Evolutionary conservation across 768 basidiomycete species (phyloP).

Genomic region (Boletus pseudo-olivaceus): DNA sequence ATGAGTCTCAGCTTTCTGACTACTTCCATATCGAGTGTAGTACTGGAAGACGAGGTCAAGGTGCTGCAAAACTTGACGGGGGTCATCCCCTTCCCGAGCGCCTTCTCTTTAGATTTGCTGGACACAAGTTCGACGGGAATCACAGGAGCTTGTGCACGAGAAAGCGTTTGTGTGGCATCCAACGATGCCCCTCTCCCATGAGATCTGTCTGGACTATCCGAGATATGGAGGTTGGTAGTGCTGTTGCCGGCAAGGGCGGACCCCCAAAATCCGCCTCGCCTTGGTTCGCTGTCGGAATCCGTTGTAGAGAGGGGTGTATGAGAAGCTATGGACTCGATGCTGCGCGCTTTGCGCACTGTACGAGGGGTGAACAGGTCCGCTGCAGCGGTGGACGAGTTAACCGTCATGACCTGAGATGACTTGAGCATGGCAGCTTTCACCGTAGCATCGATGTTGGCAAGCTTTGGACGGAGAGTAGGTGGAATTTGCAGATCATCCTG

Average conservation of each 20-base stretch:
- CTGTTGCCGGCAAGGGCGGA: slow-evolving; percentile 30
- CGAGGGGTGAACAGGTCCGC: slow-evolving; percentile 45
- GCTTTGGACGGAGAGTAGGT: slow-evolving; percentile 67
- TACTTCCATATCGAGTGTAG: slow-evolving; percentile 76
- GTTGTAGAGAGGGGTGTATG: slow-evolving; percentile 39
- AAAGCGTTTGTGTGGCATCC: slow-evolving; percentile 50
- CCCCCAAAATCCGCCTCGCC: slow-evolving; percentile 23
- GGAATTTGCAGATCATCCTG: slow-evolving; percentile 93
- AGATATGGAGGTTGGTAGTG: slow-evolving; percentile 26
- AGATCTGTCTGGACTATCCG: slow-evolving; percentile 29
- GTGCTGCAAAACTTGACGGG: slow-evolving; percentile 67
- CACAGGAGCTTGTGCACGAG: slow-evolving; percentile 49
- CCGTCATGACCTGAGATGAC: slow-evolving; percentile 65
- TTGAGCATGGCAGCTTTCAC: slow-evolving; percentile 93
- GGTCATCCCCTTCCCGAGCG: slow-evolving; percentile 49
- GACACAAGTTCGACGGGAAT: slow-evolving; percentile 36
- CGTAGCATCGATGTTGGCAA: slow-evolving; percentile 74
- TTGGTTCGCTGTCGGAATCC: slow-evolving; percentile 34
- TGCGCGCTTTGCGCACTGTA: slow-evolving; percentile 64
- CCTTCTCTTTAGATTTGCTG: slow-evolving; percentile 50
- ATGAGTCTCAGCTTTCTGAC: slow-evolving; percentile 86
- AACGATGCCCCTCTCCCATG: slow-evolving; percentile 63
- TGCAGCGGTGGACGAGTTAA: slow-evolving; percentile 34
- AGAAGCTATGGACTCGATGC: slow-evolving; percentile 66
- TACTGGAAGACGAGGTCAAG: slow-evolving; percentile 64